phyloP scores from a whole-genome alignment of 805 yeast genomes.

The Candida qinlingensis region DNA sequence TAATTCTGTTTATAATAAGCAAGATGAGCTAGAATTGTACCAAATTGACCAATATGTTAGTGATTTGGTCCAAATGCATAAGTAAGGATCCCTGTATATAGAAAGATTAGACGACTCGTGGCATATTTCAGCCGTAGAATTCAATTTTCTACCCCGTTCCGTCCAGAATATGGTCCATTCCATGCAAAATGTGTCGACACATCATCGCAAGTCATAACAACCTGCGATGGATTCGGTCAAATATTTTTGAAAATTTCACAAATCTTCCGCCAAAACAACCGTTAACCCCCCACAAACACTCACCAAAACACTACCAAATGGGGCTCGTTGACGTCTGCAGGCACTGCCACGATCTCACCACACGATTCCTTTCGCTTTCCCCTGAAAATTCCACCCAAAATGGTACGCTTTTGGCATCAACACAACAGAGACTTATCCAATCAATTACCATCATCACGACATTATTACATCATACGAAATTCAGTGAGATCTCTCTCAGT shows the following conservation, averaged over 20 bases:
- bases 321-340: conserved; percentile 3
- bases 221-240: too few relatives aligned
- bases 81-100: not conserved
- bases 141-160: not conserved
- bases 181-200: too few relatives aligned
- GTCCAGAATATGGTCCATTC: too few relatives aligned
- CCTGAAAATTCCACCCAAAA: not conserved
- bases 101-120: not conserved
- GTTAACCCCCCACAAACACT: too few relatives aligned
- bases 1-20: conserved; percentile 1
- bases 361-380: not conserved
- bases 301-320: not conserved
- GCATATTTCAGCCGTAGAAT: not conserved
- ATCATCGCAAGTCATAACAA: too few relatives aligned
- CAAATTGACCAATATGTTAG: conserved; percentile 4
- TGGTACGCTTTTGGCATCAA: not conserved
- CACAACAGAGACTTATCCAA: conserved; percentile 1
- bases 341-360: not conserved
- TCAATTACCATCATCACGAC: conserved; percentile 2
- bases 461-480: conserved; percentile 6
- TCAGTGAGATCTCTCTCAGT: conserved; percentile 63
- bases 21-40: conserved; percentile 6
- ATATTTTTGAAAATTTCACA: not conserved
- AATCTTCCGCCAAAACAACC: not conserved
- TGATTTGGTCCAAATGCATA: not conserved